phyloP scores from a whole-genome alignment of 305 asterid species.

The Rubia tinctorum region DNA sequence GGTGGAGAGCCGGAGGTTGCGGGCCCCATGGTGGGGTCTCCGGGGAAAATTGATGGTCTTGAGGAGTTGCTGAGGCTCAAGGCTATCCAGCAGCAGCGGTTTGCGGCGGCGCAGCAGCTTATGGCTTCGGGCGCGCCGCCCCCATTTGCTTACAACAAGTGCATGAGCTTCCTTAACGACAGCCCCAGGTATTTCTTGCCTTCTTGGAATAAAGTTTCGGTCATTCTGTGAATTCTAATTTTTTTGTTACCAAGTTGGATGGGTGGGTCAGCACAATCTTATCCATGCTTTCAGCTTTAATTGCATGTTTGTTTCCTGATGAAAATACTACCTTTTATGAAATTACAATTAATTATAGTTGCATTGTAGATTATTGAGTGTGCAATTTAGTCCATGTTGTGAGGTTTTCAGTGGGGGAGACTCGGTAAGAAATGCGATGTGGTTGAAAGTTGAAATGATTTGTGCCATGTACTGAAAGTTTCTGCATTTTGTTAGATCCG shows the following conservation, averaged over 20 bases:
- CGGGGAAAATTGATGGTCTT: constrained; percentile 37
- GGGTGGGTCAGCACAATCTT: not conserved
- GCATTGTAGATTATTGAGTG: not conserved
- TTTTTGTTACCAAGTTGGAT: not conserved
- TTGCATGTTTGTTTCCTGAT: not conserved
- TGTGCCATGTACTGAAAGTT: constrained; percentile 1
- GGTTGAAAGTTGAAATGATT: not conserved
- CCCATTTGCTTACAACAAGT: constrained; percentile 57
- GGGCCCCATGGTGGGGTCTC: constrained; percentile 56
- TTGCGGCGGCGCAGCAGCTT: constrained; percentile 45
- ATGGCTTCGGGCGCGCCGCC: constrained; percentile 63
- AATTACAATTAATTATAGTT: not conserved
- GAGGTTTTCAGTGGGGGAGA: not conserved
- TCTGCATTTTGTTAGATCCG: constrained; percentile 35
- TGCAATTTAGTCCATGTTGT: not conserved
- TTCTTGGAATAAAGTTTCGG: constrained; percentile 2
- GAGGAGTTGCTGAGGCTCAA: constrained; percentile 70
- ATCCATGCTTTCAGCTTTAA: not conserved
- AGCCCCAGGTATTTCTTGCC: constrained; percentile 53
- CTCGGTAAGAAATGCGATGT: constrained; percentile 3
- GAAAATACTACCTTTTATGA: constrained; percentile 1
- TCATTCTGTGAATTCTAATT: not conserved
- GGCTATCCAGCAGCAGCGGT: constrained; percentile 76
- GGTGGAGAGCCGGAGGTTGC: constrained; percentile 31
- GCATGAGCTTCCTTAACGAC: constrained; percentile 59